Base-by-base conservation (phyloP, 768 basidiomycete species). In the Panaeolus papilionaceus region DNA sequence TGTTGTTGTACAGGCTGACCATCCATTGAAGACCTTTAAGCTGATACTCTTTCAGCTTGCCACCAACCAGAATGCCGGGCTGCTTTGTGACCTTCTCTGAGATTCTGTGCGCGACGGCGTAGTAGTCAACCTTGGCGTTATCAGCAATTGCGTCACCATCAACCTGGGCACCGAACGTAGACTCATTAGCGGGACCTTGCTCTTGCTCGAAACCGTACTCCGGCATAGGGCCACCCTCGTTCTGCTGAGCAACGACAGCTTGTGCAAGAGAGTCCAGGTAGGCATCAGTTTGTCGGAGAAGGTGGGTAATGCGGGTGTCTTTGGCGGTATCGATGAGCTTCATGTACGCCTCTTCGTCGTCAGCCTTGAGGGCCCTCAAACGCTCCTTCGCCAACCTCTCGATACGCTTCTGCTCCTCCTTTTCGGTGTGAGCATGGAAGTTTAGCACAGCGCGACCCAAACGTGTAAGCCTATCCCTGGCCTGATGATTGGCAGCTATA, bases 311-410 rank as follows among this genome's bases (percentile, higher is more conserved):
- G 79, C 98, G 92, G 10, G 97, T 98, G 74, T 99, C 98, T 78
- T 99, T 99, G 67, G 97, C 97, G 18, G 96, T 98, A 78, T 99
- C 98, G 74, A 99, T 94, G 74, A 99, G 92, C 76, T 96, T 96
- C 88, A 98, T 92, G 79, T 99, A 99, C n/a, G 95, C 96, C 80
- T 98, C 98, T 83, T 99, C 98, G 82, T 99, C 97, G 75, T 99
- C 96, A 37, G 93, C 93, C 81, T 97, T 96, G 72, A 99, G 89
- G 8, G 97, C 98, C 82, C 94, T 95, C 70, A 99, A 82, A 93
- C 96, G 95, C 79, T 99, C 98, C 83, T 99, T 99, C 58, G 93
- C 90, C 54, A 99, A 89, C 66, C 95, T 85, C 80, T 99, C 98
- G 71, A 99, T 93, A 33, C 97, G 88, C 78, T 96, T 95, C 86